A percentile compares a stretch with the other conserved stretches of the same genome.
These are phyloP conservation scores for Cercospora sesami DNA, from an alignment of 2,329 filamentous ascomycete genomes.

Conservation along the genomic window DNA sequence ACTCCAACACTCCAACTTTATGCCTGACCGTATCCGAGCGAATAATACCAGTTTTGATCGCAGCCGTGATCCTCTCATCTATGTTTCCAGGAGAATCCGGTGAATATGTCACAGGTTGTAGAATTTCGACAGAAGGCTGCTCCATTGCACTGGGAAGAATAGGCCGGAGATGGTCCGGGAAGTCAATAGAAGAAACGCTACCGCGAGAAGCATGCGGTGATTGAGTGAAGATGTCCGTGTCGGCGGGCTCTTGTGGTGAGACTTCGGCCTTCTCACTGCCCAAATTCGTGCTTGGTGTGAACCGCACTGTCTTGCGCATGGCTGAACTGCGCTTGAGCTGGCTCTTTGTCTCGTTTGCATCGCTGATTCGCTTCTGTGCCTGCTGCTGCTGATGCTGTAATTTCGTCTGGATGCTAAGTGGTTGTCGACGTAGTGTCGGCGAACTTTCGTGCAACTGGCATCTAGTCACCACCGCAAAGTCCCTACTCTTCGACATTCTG, in stretches of 20 bases:
- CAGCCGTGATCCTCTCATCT: slow-evolving; percentile 10
- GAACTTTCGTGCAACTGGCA: slow-evolving; percentile 1
- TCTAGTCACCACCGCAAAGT: slow-evolving; percentile 14
- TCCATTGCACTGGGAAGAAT: not conserved
- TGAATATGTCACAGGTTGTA: slow-evolving; percentile 21
- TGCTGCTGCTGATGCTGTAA: not conserved
- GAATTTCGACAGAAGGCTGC: slow-evolving; percentile 4
- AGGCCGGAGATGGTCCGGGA: slow-evolving; percentile 12
- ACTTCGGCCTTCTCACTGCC: slow-evolving; percentile 8
- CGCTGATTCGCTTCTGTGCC: slow-evolving; percentile 11
- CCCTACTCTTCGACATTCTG: slow-evolving; percentile 7
- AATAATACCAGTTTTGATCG: slow-evolving; percentile 6
- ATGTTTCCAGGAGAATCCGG: not conserved
- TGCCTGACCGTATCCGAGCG: slow-evolving; percentile 9
- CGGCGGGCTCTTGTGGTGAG: slow-evolving; percentile 10
- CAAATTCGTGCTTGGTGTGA: slow-evolving; percentile 21
- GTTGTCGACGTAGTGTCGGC: not conserved
- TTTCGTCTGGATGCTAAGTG: not conserved
- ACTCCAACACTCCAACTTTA: slow-evolving; percentile 10
- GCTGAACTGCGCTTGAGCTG: slow-evolving; percentile 15
- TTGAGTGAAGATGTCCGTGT: slow-evolving; percentile 25
- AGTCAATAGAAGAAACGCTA: slow-evolving; percentile 15
- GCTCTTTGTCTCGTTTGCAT: slow-evolving; percentile 9
- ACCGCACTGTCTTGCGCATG: slow-evolving; percentile 19
- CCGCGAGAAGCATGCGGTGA: slow-evolving; percentile 21